phyloP scores from a whole-genome alignment of 805 yeast species.

The Suhomyces xylopsoci region DNA sequence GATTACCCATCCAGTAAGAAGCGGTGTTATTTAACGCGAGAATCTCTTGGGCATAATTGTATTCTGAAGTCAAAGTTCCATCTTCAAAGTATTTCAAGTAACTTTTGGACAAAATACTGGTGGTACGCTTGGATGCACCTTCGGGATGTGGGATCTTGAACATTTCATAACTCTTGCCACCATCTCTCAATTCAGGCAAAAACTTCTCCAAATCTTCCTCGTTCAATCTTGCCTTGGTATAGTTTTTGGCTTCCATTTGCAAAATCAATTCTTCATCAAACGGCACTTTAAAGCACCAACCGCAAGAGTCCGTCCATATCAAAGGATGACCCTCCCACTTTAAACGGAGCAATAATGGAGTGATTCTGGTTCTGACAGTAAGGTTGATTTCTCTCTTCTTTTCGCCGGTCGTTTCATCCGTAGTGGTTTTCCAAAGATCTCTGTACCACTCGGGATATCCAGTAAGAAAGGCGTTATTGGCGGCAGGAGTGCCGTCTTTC shows the following conservation, averaged over 20 bases:
- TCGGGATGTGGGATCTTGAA: constrained; percentile 88
- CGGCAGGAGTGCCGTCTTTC: constrained; percentile 65
- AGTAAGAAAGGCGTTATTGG: constrained; percentile 71
- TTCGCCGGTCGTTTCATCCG: constrained; percentile 26
- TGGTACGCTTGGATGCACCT: constrained; percentile 71
- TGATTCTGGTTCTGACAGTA: constrained; percentile 67
- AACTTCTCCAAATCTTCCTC: constrained; percentile 27
- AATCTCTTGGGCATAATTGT: constrained; percentile 71
- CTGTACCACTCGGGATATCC: constrained; percentile 96
- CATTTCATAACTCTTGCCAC: constrained; percentile 25
- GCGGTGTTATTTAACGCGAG: constrained; percentile 73
- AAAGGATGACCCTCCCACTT: constrained; percentile 86
- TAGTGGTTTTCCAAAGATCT: constrained; percentile 41
- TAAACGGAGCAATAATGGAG: constrained; percentile 72
- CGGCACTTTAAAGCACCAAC: constrained; percentile 85
- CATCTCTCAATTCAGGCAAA: constrained; percentile 21
- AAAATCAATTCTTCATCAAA: constrained; percentile 26
- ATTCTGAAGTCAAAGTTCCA: constrained; percentile 68
- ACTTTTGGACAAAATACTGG: constrained; percentile 73
- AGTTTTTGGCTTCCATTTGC: constrained; percentile 37
- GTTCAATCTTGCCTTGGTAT: constrained; percentile 26
- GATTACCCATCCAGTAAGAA: constrained; percentile 89
- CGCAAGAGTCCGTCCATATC: constrained; percentile 71
- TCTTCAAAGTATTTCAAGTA: constrained; percentile 71
- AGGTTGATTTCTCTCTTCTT: constrained; percentile 47